Conservation (phyloP, 2,329 filamentous ascomycete species). For the Neurospora sp. region DNA sequence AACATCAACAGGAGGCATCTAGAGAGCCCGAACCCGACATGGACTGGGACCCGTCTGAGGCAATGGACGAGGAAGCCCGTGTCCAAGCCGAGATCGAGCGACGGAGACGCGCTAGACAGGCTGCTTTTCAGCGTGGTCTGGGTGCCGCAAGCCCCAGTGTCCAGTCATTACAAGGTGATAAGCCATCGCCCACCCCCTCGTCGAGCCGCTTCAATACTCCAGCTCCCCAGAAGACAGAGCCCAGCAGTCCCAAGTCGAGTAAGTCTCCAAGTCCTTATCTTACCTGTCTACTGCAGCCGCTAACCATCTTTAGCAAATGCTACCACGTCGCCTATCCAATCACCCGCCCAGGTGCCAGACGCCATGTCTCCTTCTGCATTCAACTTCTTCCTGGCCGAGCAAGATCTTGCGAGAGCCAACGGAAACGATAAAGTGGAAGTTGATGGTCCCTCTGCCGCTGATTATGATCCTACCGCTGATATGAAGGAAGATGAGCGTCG, state of each 20-base stretch:
- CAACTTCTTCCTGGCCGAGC: slow-evolving; percentile 51
- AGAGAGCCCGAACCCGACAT: slow-evolving; percentile 18
- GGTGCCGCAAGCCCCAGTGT: slow-evolving; percentile 64
- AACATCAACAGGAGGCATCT: slow-evolving; percentile 2
- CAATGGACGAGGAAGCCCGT: slow-evolving; percentile 53
- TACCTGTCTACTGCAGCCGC: background rate
- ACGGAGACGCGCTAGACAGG: slow-evolving; percentile 73
- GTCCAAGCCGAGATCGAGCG: slow-evolving; percentile 69
- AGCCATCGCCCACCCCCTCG: slow-evolving; percentile 46
- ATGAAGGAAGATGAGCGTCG: slow-evolving; percentile 75
- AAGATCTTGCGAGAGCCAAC: slow-evolving; percentile 55
- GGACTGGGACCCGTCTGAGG: slow-evolving; percentile 44
- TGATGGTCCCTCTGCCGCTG: slow-evolving; percentile 80
- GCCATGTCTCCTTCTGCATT: slow-evolving; percentile 49
- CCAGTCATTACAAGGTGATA: slow-evolving; percentile 61
- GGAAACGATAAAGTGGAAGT: slow-evolving; percentile 36
- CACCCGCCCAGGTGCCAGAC: slow-evolving; percentile 29
- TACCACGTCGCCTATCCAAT: slow-evolving; percentile 26
- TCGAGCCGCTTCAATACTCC: slow-evolving; percentile 35
- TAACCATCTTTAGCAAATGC: slow-evolving; percentile 13
- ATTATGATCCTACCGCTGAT: slow-evolving; percentile 83
- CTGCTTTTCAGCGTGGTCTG: slow-evolving; percentile 69
- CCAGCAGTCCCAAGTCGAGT: slow-evolving; percentile 39
- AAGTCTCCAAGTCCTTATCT: slow-evolving; percentile 16
- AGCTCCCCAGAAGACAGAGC: slow-evolving; percentile 24